These are phyloP conservation scores for Amaranthus cruentus DNA, from an alignment of 148 eudicot species.

Conservation along the genomic window DNA sequence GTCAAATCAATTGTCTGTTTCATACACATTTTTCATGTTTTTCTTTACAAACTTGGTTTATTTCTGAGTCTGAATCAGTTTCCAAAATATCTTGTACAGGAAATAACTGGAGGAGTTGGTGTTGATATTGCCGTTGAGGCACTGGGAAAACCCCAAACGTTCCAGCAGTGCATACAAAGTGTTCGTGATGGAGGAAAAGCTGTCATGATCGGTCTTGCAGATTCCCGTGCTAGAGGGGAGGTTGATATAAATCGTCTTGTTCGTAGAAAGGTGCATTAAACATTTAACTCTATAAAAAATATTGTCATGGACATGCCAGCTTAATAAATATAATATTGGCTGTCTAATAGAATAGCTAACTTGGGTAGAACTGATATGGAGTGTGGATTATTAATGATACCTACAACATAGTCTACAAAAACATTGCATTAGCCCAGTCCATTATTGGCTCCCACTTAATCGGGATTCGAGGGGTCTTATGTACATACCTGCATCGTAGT, in stretches of 20 bases:
- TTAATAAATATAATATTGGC: not conserved
- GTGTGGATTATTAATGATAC: not conserved
- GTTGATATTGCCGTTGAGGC: slow-evolving; percentile 96
- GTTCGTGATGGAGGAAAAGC: slow-evolving; percentile 99
- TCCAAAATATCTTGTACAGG: slow-evolving; percentile 41
- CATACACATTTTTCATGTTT: not conserved
- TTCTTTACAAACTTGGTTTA: not conserved
- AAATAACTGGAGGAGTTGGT: slow-evolving; percentile 87
- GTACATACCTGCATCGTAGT: no score
- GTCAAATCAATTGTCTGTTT: not conserved
- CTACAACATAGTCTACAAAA: not conserved
- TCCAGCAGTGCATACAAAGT: slow-evolving; percentile 87
- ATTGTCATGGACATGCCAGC: not conserved
- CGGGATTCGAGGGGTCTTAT: no score
- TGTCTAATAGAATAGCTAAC: not conserved
- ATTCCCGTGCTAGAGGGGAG: slow-evolving; percentile 77
- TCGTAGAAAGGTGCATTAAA: slow-evolving; percentile 76
- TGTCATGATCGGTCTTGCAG: slow-evolving; percentile 94
- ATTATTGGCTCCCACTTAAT: no score
- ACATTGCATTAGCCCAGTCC: no score
- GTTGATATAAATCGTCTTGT: slow-evolving; percentile 96
- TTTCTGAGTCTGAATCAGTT: not conserved
- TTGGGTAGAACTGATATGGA: not conserved
- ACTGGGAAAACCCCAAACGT: slow-evolving; percentile 76
- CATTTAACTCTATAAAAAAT: not conserved